A percentile compares a stretch with the other conserved stretches of the same genome.
Evolutionary conservation across 257 asterid genomes (phyloP).

Genomic region (Striga asiatica): DNA sequence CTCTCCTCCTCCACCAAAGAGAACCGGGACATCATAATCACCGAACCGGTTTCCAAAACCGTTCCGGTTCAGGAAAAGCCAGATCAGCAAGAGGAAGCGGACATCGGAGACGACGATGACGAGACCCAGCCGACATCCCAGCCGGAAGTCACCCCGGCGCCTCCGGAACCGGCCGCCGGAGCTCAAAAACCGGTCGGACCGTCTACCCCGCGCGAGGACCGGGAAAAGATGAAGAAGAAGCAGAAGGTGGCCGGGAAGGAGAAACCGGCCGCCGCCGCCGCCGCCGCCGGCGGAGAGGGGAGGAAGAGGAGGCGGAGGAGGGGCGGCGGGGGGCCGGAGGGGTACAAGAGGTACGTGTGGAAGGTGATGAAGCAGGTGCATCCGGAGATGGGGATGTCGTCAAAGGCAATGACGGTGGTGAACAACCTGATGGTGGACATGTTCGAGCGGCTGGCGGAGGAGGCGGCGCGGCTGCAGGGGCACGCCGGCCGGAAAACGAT

Average conservation of each 20-base stretch:
- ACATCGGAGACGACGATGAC: constrained; percentile 10
- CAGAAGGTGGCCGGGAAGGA: not conserved
- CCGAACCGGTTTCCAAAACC: constrained; percentile 6
- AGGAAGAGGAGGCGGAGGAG: constrained; percentile 21
- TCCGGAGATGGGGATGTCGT: constrained; percentile 66
- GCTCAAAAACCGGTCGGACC: no score
- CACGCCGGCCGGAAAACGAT: constrained; percentile 38
- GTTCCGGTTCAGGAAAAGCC: constrained; percentile 12
- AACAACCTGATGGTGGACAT: constrained; percentile 66
- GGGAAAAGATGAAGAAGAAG: no score
- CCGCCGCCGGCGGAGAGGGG: no score
- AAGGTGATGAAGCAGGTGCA: constrained; percentile 86
- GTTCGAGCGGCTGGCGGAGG: constrained; percentile 68
- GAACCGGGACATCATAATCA: constrained; percentile 21
- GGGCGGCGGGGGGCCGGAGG: constrained; percentile 21
- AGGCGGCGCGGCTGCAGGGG: constrained; percentile 41
- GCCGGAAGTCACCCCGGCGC: constrained; percentile 25
- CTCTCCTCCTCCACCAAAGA: constrained; percentile 29
- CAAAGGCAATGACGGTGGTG: constrained; percentile 57
- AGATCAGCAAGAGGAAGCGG: not conserved
- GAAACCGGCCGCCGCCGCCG: not conserved
- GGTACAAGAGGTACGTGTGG: constrained; percentile 51
- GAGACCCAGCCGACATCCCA: constrained; percentile 19
- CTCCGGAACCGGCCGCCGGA: not conserved
- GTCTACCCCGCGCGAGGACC: no score